Percentiles rank a stretch among this genome's conserved stretches.
phyloP scores from a whole-genome alignment of 805 yeast species.

The Candida tammaniensis region DNA sequence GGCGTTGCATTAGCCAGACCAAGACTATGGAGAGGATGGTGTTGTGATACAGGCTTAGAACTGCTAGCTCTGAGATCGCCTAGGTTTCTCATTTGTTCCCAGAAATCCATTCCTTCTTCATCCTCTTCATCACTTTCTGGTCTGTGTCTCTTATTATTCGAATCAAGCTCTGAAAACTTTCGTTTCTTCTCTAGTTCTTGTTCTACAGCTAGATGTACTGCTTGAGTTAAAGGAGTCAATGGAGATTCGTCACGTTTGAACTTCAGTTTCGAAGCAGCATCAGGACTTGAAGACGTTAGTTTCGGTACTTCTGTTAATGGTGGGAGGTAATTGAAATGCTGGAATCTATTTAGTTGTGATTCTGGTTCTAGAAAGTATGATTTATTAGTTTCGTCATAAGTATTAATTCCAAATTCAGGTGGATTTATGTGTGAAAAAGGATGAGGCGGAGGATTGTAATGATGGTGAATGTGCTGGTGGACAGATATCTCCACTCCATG shows the following conservation, averaged over 20 bases:
- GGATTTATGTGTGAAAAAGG: slow-evolving; percentile 9
- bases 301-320: slow-evolving; percentile 71
- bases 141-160: slow-evolving; percentile 4
- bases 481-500: slow-evolving; percentile 61
- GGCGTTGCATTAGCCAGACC: slow-evolving; percentile 13
- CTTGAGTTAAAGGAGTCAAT: slow-evolving; percentile 40
- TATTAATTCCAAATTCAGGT: slow-evolving; percentile 1
- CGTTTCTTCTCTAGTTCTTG: slow-evolving; percentile 20
- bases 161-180: slow-evolving; percentile 7
- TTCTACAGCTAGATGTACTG: slow-evolving; percentile 38
- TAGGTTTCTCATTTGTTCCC: slow-evolving; percentile 65
- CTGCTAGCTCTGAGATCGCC: slow-evolving; percentile 26
- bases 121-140: slow-evolving; percentile 34
- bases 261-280: slow-evolving; percentile 22
- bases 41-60: slow-evolving; percentile 48
- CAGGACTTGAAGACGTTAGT: slow-evolving; percentile 48
- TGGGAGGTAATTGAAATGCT: slow-evolving; percentile 74
- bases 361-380: slow-evolving; percentile 43
- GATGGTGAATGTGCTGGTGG: slow-evolving; percentile 86
- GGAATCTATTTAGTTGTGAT: slow-evolving; percentile 53
- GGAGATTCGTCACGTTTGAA: slow-evolving; percentile 8
- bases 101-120: slow-evolving; percentile 64
- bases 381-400: slow-evolving; percentile 4
- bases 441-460: slow-evolving; percentile 49
- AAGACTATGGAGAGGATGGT: slow-evolving; percentile 47